Conservation (phyloP, 1,284 basidiomycete genomes). For the Moesziomyces antarcticus region DNA sequence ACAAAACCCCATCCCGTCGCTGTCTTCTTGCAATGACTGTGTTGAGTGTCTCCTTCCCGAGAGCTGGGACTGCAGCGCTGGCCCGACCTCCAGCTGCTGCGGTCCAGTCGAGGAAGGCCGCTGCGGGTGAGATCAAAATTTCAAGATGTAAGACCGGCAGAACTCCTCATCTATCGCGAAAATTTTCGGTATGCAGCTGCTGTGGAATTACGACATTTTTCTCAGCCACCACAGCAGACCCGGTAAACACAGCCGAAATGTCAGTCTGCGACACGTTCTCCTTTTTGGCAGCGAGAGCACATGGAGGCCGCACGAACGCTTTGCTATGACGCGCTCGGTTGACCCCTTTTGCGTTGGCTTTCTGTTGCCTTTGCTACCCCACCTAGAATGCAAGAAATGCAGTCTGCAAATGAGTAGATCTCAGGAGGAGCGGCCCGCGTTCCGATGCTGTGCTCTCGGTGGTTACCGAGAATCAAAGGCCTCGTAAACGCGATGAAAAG, state of each 20-base stretch:
- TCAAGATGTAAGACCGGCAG: neutral
- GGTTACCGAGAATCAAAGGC: neutral
- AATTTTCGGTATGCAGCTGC: neutral
- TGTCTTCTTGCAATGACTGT: too few species aligned
- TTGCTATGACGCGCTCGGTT: neutral
- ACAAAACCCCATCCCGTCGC: neutral
- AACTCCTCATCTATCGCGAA: neutral
- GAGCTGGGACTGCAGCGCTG: too few species aligned
- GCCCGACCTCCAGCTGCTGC: too few species aligned
- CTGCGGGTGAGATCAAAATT: too few species aligned
- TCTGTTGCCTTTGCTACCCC: neutral
- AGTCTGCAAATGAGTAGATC: neutral
- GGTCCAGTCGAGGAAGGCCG: too few species aligned
- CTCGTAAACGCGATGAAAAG: neutral
- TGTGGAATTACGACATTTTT: neutral
- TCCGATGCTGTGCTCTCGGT: neutral
- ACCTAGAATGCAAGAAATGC: neutral
- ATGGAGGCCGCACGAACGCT: neutral
- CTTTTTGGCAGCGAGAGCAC: neutral
- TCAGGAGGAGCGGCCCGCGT: neutral
- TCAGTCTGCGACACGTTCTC: neutral
- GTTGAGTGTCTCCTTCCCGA: too few species aligned
- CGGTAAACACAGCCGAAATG: neutral
- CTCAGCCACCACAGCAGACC: neutral
- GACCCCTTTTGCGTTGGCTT: neutral